Percentiles rank a stretch among this genome's conserved stretches.
These are phyloP conservation scores for Candida labiduridarum DNA, from an alignment of 1,139 yeast species.

Conservation along the genomic window DNA sequence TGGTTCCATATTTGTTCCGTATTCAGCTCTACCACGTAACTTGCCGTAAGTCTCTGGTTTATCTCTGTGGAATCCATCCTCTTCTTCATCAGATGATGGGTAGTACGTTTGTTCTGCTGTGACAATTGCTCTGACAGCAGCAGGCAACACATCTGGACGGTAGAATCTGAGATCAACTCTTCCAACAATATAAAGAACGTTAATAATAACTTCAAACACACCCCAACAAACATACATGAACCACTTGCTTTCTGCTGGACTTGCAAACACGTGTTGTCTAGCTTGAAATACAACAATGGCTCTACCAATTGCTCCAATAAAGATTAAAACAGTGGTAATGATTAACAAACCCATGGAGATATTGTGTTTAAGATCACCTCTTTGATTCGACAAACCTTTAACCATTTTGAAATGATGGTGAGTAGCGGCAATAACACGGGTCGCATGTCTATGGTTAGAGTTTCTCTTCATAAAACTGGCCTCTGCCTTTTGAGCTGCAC, in stretches of 20 bases:
- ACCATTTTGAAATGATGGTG: conserved; percentile 45
- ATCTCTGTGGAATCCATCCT: conserved; percentile 20
- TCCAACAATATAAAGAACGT: conserved; percentile 40
- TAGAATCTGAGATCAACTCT: conserved; percentile 51
- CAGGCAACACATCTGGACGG: conserved; percentile 47
- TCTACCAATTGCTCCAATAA: conserved; percentile 35
- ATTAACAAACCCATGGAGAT: conserved; percentile 34
- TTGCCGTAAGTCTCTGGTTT: conserved; percentile 16
- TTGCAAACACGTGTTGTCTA: conserved; percentile 20
- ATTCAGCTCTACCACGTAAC: conserved; percentile 10
- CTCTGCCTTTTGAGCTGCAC: conserved; percentile 44
- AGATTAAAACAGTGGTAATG: conserved; percentile 35
- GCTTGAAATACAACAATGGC: conserved; percentile 36
- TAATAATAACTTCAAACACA: conserved; percentile 36
- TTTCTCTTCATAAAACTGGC: conserved; percentile 46
- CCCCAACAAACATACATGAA: conserved; percentile 46
- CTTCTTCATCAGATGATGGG: conserved; percentile 25
- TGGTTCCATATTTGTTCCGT: conserved; percentile 7
- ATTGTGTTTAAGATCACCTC: conserved; percentile 43
- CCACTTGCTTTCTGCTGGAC: conserved; percentile 27
- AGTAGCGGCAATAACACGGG: conserved; percentile 48
- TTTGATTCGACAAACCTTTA: conserved; percentile 41
- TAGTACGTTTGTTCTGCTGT: conserved; percentile 42
- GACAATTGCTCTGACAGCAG: conserved; percentile 37
- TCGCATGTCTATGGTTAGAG: conserved; percentile 46